Conservation (phyloP, 345 rosid genomes). For the Populus alba region DNA sequence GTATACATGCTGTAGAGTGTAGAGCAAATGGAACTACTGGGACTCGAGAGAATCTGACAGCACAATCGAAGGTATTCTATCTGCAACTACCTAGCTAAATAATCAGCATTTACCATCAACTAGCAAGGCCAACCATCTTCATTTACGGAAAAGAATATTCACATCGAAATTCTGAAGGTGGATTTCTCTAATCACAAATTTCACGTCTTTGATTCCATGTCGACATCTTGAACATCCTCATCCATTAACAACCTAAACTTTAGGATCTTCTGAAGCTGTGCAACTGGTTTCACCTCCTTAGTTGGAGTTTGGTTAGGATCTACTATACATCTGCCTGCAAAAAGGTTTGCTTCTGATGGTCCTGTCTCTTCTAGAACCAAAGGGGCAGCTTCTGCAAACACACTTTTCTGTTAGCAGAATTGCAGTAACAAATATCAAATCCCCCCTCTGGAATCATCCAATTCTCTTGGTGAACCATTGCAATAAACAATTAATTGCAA, state of each 20-base stretch:
- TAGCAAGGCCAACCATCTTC: no score
- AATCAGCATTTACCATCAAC: no score
- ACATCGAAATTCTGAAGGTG: not conserved
- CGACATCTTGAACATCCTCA: constrained; percentile 31
- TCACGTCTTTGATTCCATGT: not conserved
- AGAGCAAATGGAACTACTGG: not conserved
- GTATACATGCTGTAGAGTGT: not conserved
- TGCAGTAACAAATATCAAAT: not conserved
- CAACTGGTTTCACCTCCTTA: constrained; percentile 53
- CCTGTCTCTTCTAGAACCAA: constrained; percentile 45
- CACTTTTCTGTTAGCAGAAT: not conserved
- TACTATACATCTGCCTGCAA: constrained; percentile 32
- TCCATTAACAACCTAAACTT: constrained; percentile 47
- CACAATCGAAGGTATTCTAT: no score
- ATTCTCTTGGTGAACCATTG: not conserved
- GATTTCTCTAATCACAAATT: not conserved
- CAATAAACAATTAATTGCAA: not conserved
- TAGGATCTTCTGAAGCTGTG: constrained; percentile 52
- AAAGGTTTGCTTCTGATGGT: constrained; percentile 47
- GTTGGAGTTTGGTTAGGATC: constrained; percentile 40
- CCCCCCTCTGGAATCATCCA: not conserved
- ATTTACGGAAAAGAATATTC: no score
- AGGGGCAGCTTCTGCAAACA: constrained; percentile 33
- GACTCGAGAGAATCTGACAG: not conserved
- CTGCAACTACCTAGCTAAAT: no score